These are phyloP conservation scores for Aspergillus sp. DNA, from an alignment of 2,329 filamentous ascomycete genomes.

Conservation along the genomic window DNA sequence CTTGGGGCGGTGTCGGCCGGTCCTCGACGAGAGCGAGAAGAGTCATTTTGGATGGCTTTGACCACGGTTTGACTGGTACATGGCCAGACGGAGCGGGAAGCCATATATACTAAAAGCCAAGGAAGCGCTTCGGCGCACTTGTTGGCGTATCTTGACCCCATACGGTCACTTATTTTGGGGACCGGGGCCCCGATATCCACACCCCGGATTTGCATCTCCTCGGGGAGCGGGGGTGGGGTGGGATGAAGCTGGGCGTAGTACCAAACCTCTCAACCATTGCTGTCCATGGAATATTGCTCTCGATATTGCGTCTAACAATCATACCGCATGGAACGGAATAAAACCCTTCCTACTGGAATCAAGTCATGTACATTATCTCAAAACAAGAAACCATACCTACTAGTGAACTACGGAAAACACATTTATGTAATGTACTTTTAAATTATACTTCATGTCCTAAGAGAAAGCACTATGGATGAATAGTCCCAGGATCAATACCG, in stretches of 20 bases:
- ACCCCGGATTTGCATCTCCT: not conserved
- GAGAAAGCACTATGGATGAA: not conserved
- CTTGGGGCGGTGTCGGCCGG: conserved; percentile 55
- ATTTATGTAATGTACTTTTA: not conserved
- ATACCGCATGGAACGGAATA: too few relatives aligned
- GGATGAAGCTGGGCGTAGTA: too few relatives aligned
- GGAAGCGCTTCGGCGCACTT: too few relatives aligned
- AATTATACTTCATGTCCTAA: not conserved
- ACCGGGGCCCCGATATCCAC: not conserved
- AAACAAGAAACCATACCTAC: not conserved
- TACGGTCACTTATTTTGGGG: not conserved
- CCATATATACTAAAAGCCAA: too few relatives aligned
- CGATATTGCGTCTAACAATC: too few relatives aligned
- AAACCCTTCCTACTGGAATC: not conserved
- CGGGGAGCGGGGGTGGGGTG: too few relatives aligned
- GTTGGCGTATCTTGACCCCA: not conserved
- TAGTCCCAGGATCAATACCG: not conserved
- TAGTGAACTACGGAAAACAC: too few relatives aligned
- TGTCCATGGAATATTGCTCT: too few relatives aligned
- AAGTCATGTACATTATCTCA: not conserved
- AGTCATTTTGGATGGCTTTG: conserved; percentile 27
- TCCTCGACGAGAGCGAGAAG: conserved; percentile 44
- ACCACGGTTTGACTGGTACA: too few relatives aligned
- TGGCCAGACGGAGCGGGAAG: too few relatives aligned
- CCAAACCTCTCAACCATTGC: too few relatives aligned